These are phyloP conservation scores for Coelastrella sp. DNA, from an alignment of 139 green algal species.

Conservation along the genomic window DNA sequence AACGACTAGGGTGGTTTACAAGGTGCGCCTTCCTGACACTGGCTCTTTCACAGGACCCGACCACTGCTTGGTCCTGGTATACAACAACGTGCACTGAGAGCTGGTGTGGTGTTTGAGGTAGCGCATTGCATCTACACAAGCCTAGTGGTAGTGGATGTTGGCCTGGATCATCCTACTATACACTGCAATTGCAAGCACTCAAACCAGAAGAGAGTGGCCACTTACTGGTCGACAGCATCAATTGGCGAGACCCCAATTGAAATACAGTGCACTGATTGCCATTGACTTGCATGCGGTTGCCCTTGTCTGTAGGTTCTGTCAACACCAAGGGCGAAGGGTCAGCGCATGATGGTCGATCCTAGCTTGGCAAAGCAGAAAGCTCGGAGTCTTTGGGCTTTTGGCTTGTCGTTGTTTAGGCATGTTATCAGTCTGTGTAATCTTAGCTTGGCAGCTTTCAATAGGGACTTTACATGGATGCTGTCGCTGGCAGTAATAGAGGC, in stretches of 20 bases:
- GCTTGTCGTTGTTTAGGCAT: neutral
- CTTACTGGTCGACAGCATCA: neutral
- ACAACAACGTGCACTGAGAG: neutral
- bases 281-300: neutral
- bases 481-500: too few species aligned
- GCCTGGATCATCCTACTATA: neutral
- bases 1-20: neutral
- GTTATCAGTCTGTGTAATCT: neutral
- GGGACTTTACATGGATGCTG: too few species aligned
- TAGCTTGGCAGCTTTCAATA: too few species aligned
- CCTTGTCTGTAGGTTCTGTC: neutral
- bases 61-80: neutral
- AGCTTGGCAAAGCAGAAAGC: constrained; percentile 21
- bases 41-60: neutral
- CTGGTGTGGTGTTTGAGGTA: neutral
- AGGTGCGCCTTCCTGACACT: neutral
- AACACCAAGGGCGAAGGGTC: neutral
- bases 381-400: neutral
- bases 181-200: neutral
- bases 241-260: neutral
- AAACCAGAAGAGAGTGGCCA: neutral
- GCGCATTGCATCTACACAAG: neutral
- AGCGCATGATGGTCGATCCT: neutral
- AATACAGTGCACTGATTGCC: neutral
- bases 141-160: neutral